Conservation (phyloP, 2,329 filamentous ascomycete genomes). For the Ophioceras dolichostomum region DNA sequence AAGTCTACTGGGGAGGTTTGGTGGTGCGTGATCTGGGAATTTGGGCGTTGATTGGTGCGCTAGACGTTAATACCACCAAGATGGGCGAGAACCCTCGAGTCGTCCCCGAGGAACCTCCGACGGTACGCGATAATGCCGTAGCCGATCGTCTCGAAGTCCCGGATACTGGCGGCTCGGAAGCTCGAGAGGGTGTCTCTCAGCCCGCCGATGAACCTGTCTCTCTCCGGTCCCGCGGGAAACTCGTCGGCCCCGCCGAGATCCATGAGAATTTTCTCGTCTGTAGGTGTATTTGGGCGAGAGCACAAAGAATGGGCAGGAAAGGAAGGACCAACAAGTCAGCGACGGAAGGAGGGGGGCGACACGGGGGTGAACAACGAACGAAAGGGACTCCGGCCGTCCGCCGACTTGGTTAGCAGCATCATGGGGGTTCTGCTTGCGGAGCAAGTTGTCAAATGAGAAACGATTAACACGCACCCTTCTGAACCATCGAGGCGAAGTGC, state of each 20-base stretch:
- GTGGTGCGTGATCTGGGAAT: too few relatives aligned
- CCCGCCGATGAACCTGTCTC: constrained; percentile 48
- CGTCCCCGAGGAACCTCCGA: constrained; percentile 50
- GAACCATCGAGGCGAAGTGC: constrained; percentile 64
- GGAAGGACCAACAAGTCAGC: constrained; percentile 28
- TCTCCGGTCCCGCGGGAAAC: constrained; percentile 43
- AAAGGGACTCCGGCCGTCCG: too few relatives aligned
- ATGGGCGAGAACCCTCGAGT: constrained; percentile 44
- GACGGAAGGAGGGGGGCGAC: constrained; percentile 29
- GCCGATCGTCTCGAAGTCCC: constrained; percentile 56
- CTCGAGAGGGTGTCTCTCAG: constrained; percentile 48
- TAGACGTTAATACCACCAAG: constrained; percentile 30
- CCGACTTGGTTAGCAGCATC: too few relatives aligned
- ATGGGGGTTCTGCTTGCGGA: too few relatives aligned
- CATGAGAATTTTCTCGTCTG: constrained; percentile 63
- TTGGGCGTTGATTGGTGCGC: too few relatives aligned
- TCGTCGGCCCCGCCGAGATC: constrained; percentile 57
- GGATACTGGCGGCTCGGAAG: constrained; percentile 45
- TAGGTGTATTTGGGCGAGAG: too few relatives aligned
- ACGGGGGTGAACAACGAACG: too few relatives aligned
- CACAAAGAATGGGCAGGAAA: constrained; percentile 13
- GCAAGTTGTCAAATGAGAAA: too few relatives aligned
- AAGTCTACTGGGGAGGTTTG: too few relatives aligned
- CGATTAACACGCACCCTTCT: constrained; percentile 69
- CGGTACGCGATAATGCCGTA: constrained; percentile 56